Evolutionary conservation across 2,329 filamentous ascomycete genomes (phyloP).

Genomic region (Fusarium ramigenum): DNA sequence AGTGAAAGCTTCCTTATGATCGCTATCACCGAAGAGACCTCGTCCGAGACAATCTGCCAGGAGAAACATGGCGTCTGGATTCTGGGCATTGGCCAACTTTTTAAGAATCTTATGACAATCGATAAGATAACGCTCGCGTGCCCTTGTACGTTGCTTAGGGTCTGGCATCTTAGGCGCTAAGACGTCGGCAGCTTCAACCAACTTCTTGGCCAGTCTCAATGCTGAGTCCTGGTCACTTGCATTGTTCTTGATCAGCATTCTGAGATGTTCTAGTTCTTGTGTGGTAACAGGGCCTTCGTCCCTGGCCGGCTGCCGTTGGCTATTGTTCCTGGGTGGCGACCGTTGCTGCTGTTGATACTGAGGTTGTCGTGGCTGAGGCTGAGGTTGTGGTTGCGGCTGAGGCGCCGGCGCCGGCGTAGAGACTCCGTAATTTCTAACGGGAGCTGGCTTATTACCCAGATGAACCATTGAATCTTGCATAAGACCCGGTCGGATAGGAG

Average conservation of each 20-base stretch:
- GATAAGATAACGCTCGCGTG: constrained; percentile 82
- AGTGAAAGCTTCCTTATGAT: constrained; percentile 91
- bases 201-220: constrained; percentile 79
- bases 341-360: constrained; percentile 44
- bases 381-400: constrained; percentile 26
- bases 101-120: constrained; percentile 93
- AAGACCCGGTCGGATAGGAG: constrained; percentile 70
- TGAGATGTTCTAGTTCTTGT: constrained; percentile 80
- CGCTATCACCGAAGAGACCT: constrained; percentile 80
- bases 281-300: constrained; percentile 70
- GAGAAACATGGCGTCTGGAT: constrained; percentile 91
- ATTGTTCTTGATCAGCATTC: constrained; percentile 74
- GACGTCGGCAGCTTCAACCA: constrained; percentile 84
- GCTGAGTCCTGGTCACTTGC: constrained; percentile 77
- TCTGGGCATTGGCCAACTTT: constrained; percentile 78
- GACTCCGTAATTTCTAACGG: constrained; percentile 65
- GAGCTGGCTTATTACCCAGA: constrained; percentile 65
- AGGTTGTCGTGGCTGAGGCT: constrained; percentile 41
- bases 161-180: constrained; percentile 73
- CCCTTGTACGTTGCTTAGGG: constrained; percentile 76
- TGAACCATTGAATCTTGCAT: constrained; percentile 67
- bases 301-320: constrained; percentile 40
- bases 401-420: constrained; percentile 52
- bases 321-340: constrained; percentile 40
- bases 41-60: constrained; percentile 89